Percentiles rank a stretch among this genome's conserved stretches.
These are phyloP conservation scores for Nemania sp. DNA, from an alignment of 2,329 filamentous ascomycete species.

Conservation along the genomic window DNA sequence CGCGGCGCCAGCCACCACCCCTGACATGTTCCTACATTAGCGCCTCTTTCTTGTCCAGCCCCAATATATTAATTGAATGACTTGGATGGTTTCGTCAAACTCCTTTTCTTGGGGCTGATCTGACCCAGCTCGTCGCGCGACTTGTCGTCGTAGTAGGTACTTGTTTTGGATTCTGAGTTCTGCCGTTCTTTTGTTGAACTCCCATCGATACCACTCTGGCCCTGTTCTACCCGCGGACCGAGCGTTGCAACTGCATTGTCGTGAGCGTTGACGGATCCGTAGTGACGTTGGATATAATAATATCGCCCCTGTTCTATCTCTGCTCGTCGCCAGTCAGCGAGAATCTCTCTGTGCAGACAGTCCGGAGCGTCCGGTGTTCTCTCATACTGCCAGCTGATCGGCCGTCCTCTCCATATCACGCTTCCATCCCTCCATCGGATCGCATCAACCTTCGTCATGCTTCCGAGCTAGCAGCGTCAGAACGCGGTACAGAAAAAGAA, in stretches of 20 bases:
- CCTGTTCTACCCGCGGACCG: constrained; percentile 2
- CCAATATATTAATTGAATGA: constrained; percentile 3
- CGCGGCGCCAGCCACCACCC: constrained; percentile 12
- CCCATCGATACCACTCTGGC: not conserved
- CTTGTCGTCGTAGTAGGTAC: constrained; percentile 7
- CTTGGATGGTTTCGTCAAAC: constrained; percentile 25
- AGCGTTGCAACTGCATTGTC: constrained; percentile 1
- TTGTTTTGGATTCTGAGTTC: constrained; percentile 17
- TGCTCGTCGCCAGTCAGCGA: too few relatives aligned
- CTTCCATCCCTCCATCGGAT: not conserved
- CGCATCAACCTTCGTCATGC: constrained; percentile 33
- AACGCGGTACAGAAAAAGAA: constrained; percentile 32
- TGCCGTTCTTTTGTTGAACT: not conserved
- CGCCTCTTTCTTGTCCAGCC: not conserved
- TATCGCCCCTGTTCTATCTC: not conserved
- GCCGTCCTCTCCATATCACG: not conserved
- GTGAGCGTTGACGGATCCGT: not conserved
- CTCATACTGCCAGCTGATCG: not conserved
- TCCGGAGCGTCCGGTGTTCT: not conserved
- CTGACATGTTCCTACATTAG: constrained; percentile 23
- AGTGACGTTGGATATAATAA: not conserved
- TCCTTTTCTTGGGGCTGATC: constrained; percentile 28
- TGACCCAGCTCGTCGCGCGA: constrained; percentile 15
- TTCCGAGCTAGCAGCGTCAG: constrained; percentile 31
- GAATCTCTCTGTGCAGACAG: too few relatives aligned